Conservation (phyloP, 1,284 basidiomycete species). For the Vanrija sp. region DNA sequence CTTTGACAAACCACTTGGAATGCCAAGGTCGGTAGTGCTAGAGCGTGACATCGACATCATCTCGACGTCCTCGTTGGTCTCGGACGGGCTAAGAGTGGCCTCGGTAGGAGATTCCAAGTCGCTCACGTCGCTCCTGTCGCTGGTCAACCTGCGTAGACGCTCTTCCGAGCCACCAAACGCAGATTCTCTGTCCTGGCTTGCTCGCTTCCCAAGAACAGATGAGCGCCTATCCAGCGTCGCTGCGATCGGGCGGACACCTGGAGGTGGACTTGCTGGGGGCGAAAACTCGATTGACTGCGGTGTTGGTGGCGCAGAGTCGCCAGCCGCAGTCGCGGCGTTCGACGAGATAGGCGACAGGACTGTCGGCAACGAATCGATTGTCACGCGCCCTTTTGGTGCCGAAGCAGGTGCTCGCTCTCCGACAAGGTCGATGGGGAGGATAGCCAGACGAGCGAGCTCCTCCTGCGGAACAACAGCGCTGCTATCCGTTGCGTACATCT, state of each 20-base stretch:
- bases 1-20: slow-evolving; percentile 1
- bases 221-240: not conserved
- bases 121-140: slow-evolving; percentile 4
- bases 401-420: slow-evolving; percentile 18
- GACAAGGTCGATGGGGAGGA: slow-evolving; percentile 20
- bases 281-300: slow-evolving; percentile 4
- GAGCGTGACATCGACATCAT: not conserved
- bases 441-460: slow-evolving; percentile 48
- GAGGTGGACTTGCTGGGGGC: not conserved
- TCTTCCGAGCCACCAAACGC: slow-evolving; percentile 27
- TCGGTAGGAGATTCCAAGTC: slow-evolving; percentile 5
- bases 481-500: slow-evolving; percentile 39
- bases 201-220: slow-evolving; percentile 39
- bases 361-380: slow-evolving; percentile 11
- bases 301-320: slow-evolving; percentile 10
- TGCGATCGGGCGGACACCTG: not conserved
- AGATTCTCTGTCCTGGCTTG: slow-evolving; percentile 40
- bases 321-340: slow-evolving; percentile 20
- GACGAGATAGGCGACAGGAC: slow-evolving; percentile 18
- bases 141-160: slow-evolving; percentile 7
- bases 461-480: slow-evolving; percentile 42
- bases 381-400: not conserved
- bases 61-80: not conserved
- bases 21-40: not conserved
- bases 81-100: not conserved